Conservation (phyloP, 2,329 filamentous ascomycete species). For the Plectosphaerella sp. region DNA sequence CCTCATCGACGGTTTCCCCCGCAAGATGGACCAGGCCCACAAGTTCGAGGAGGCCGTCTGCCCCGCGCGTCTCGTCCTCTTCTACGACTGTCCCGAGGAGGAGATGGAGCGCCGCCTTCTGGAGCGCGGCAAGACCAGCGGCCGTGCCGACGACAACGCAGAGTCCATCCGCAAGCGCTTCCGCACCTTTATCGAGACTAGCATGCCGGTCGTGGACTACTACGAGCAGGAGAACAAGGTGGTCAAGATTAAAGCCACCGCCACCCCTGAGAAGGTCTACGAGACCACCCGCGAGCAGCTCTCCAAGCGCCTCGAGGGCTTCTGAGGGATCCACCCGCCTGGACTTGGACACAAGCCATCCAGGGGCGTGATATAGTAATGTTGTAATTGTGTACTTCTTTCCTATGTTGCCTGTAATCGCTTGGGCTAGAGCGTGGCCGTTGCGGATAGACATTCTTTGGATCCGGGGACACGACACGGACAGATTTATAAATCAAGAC, state of each 20-base stretch:
- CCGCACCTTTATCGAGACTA: slow-evolving; percentile 88
- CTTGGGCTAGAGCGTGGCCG: too few relatives aligned
- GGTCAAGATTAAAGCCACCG: slow-evolving; percentile 72
- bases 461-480: too few relatives aligned
- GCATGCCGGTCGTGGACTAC: slow-evolving; percentile 92
- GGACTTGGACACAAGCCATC: too few relatives aligned
- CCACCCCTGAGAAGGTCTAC: slow-evolving; percentile 59
- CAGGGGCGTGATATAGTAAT: not conserved
- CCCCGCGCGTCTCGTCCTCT: slow-evolving; percentile 78
- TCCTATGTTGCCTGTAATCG: not conserved
- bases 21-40: slow-evolving; percentile 94
- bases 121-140: slow-evolving; percentile 88
- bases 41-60: slow-evolving; percentile 92
- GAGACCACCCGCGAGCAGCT: slow-evolving; percentile 47
- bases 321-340: not conserved
- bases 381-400: not conserved
- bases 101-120: slow-evolving; percentile 82
- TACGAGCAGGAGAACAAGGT: slow-evolving; percentile 75
- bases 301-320: slow-evolving; percentile 35
- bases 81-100: slow-evolving; percentile 88
- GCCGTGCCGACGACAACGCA: slow-evolving; percentile 86
- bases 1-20: slow-evolving; percentile 78
- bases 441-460: too few relatives aligned
- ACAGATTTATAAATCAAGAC: too few relatives aligned
- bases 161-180: slow-evolving; percentile 97